Base-by-base conservation (phyloP, 352 stramenopile genomes). In the Globisporangium uncinulatum region DNA sequence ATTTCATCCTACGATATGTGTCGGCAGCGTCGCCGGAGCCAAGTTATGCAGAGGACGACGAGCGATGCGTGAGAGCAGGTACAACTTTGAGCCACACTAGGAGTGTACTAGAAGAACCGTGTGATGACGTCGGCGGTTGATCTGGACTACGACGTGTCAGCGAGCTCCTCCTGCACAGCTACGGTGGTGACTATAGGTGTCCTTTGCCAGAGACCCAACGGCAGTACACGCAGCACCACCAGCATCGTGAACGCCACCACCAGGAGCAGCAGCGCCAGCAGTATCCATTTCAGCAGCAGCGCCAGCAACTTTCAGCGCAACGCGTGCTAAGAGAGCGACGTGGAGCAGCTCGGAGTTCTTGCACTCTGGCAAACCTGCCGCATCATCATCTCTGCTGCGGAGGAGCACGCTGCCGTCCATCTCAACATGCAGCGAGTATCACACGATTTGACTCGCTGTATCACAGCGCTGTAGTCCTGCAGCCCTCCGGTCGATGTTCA, bases 391-490 rank as follows among this genome's bases (percentile, higher is more conserved):
- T 6, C 63, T 60, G 4, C 55, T 73, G 39, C 34, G 5, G 34
- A 39, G 34, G 17, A 69, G 49, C 32, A 32, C 61, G 39, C 48
- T 81, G 29, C 72, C 72, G 17, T 76, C 72, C 4, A 74, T 81
- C 43, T 65, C 62, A 6, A n/a, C n/a, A n/a, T n/a, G n/a, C n/a
- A n/a, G n/a, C n/a, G n/a, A n/a, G n/a, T n/a, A n/a, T n/a, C n/a
- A n/a, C n/a, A n/a, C n/a, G n/a, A n/a, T n/a, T n/a, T n/a, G n/a
- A n/a, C n/a, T n/a, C n/a, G n/a, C n/a, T n/a, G n/a, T n/a, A n/a
- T n/a, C n/a, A n/a, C n/a, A n/a, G n/a, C 49, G 32, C 19, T 37
- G 8, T 44, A 31, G 49, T 55, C 49, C 37, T 57, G 21, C 52
- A 51, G 24, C 52, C 52, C 31, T 57, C 52, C 7, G 19, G 34